Percentiles rank a stretch among this genome's conserved stretches.
Evolutionary conservation across 2,329 filamentous ascomycete genomes (phyloP).

Genomic region (Trichoderma pleuroti): DNA sequence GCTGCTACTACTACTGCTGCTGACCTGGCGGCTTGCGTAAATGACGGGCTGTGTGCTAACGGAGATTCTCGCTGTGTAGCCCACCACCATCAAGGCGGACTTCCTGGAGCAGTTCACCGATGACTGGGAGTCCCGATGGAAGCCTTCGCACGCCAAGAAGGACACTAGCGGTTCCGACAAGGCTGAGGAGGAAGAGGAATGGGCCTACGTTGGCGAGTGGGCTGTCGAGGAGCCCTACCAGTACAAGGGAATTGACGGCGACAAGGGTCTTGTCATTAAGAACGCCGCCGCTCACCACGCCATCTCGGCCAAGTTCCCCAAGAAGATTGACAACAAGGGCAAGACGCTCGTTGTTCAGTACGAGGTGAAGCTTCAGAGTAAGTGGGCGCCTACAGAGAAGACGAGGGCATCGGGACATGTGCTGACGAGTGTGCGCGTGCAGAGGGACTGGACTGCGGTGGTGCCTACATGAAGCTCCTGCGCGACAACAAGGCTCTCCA

Average conservation of each 20-base stretch:
- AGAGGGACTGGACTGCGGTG: constrained; percentile 96
- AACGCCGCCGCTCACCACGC: constrained; percentile 97
- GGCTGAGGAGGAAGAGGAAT: constrained; percentile 75
- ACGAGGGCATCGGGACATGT: background rate
- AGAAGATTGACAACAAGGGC: constrained; percentile 94
- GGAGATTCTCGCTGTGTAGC: constrained; percentile 50
- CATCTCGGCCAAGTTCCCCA: constrained; percentile 97
- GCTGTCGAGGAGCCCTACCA: constrained; percentile 88
- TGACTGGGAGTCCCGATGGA: constrained; percentile 92
- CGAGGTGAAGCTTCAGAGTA: constrained; percentile 98
- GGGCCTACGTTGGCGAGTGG: constrained; percentile 97
- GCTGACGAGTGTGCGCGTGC: constrained; percentile 14
- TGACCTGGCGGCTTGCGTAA: background rate
- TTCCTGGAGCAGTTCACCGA: constrained; percentile 99
- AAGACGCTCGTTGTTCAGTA: constrained; percentile 98
- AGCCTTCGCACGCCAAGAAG: constrained; percentile 95
- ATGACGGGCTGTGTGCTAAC: constrained; percentile 19
- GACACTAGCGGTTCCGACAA: constrained; percentile 67
- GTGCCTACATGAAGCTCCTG: constrained; percentile 98
- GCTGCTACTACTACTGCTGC: background rate
- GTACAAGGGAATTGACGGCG: constrained; percentile 87
- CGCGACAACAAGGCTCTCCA: constrained; percentile 96
- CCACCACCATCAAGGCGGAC: constrained; percentile 80
- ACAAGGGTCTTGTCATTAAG: constrained; percentile 97
- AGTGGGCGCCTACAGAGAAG: constrained; percentile 35